Conservation (phyloP, 2,329 filamentous ascomycete species). For the Sphaerostilbella broomeana region DNA sequence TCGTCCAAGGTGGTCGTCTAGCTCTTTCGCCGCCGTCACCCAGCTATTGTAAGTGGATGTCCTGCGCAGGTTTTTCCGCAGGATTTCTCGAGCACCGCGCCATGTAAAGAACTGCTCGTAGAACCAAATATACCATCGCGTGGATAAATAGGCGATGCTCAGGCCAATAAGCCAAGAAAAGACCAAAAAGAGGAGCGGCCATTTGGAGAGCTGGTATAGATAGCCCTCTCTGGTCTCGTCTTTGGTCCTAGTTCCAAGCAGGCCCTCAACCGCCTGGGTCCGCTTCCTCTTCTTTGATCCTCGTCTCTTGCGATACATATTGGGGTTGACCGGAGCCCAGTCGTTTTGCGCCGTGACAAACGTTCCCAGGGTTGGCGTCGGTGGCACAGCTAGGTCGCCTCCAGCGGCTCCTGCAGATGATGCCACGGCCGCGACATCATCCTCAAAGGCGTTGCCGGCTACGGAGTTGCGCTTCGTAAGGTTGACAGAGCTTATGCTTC, state of each 20-base stretch:
- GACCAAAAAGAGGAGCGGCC: conserved; percentile 78
- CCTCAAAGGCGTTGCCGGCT: conserved; percentile 22
- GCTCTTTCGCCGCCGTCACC: conserved; percentile 68
- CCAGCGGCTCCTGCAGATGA: conserved; percentile 34
- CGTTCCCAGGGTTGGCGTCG: conserved; percentile 31
- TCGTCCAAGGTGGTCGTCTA: conserved; percentile 78
- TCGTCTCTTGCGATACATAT: conserved; percentile 41
- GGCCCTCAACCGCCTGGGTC: conserved; percentile 32
- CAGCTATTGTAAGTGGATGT: conserved; percentile 76
- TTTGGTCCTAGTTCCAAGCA: conserved; percentile 55
- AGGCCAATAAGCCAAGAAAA: conserved; percentile 74
- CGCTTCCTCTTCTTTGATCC: conserved; percentile 32
- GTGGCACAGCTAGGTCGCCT: conserved; percentile 25
- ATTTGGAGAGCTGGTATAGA: conserved; percentile 82
- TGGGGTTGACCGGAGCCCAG: conserved; percentile 83
- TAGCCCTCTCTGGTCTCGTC: conserved; percentile 95
- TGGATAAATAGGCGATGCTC: conserved; percentile 65
- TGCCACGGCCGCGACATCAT: conserved; percentile 31
- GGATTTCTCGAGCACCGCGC: conserved; percentile 67
- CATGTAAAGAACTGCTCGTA: conserved; percentile 92
- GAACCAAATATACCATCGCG: conserved; percentile 79
- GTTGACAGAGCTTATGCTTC: conserved; percentile 34
- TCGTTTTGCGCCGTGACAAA: conserved; percentile 91
- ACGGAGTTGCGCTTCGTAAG: conserved; percentile 37
- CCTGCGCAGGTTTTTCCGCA: conserved; percentile 64